These are phyloP conservation scores for Neofusicoccum ribis DNA, from an alignment of 2,329 filamentous ascomycete genomes.

Conservation along the genomic window DNA sequence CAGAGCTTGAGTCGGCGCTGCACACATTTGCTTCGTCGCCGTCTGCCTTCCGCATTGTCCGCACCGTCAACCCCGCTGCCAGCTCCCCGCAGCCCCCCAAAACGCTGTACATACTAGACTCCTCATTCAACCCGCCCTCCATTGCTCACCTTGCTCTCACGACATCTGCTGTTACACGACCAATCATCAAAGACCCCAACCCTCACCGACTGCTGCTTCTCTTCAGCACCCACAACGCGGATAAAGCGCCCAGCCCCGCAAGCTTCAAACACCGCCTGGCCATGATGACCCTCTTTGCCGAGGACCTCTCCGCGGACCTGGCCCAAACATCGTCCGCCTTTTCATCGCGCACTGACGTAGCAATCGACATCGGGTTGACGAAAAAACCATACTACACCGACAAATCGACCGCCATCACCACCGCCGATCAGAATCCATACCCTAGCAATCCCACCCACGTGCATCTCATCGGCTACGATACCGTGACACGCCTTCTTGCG, in stretches of 20 bases:
- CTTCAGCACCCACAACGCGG: constrained; percentile 65
- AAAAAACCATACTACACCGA: constrained; percentile 72
- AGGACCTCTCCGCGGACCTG: constrained; percentile 46
- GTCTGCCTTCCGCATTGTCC: constrained; percentile 37
- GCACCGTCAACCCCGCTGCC: constrained; percentile 33
- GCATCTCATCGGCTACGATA: constrained; percentile 75
- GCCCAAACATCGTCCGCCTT: constrained; percentile 2
- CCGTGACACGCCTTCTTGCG: constrained; percentile 69
- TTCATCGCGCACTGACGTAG: constrained; percentile 25
- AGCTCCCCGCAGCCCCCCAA: constrained; percentile 37
- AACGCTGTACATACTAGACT: constrained; percentile 64
- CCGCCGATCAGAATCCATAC: constrained; percentile 36
- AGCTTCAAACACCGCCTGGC: constrained; percentile 65
- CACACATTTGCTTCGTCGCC: constrained; percentile 34
- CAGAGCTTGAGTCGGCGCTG: constrained; percentile 35
- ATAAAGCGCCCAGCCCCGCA: constrained; percentile 67
- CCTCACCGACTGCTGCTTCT: constrained; percentile 56
- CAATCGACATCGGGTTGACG: constrained; percentile 68
- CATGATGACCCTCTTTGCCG: constrained; percentile 71
- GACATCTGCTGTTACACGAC: constrained; percentile 49
- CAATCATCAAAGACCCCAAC: constrained; percentile 27
- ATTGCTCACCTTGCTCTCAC: constrained; percentile 59
- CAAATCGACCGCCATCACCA: constrained; percentile 63
- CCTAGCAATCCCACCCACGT: constrained; percentile 53
- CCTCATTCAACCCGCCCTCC: constrained; percentile 66